These are phyloP conservation scores for Malassezia brasiliensis DNA, from an alignment of 1,284 basidiomycete genomes.

Conservation along the genomic window DNA sequence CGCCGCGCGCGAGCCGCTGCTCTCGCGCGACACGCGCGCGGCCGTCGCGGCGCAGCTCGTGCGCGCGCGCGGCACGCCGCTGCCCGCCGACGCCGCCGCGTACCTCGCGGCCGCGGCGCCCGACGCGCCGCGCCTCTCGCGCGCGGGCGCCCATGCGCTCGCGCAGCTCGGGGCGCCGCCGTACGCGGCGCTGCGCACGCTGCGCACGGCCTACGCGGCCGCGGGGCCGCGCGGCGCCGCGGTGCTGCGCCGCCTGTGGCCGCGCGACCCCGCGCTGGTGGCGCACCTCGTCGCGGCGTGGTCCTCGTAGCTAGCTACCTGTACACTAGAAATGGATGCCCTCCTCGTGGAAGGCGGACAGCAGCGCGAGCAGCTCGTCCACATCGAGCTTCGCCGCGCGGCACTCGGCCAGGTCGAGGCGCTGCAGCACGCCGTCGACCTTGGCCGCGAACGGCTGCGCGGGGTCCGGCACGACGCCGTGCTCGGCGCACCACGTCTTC, in stretches of 20 bases:
- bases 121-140: background rate
- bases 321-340: slow-evolving; percentile 63
- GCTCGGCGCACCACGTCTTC: slow-evolving; percentile 82
- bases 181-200: background rate
- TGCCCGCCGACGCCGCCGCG: background rate
- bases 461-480: slow-evolving; percentile 35
- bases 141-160: background rate
- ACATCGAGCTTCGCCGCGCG: slow-evolving; percentile 75
- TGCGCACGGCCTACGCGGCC: background rate
- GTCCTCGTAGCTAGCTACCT: background rate
- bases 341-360: slow-evolving; percentile 69
- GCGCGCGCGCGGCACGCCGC: background rate
- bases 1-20: slow-evolving; percentile 9
- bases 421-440: slow-evolving; percentile 66
- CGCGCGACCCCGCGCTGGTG: background rate
- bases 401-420: slow-evolving; percentile 60
- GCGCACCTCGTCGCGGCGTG: background rate
- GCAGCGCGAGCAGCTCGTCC: slow-evolving; percentile 66
- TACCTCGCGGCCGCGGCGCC: background rate
- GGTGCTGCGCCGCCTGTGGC: slow-evolving; percentile 3
- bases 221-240: background rate
- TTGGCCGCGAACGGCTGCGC: slow-evolving; percentile 47
- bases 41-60: background rate
- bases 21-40: background rate
- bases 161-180: slow-evolving; percentile 1